These are phyloP conservation scores for Microcyclosporella mali DNA, from an alignment of 2,329 filamentous ascomycete species.

Conservation along the genomic window DNA sequence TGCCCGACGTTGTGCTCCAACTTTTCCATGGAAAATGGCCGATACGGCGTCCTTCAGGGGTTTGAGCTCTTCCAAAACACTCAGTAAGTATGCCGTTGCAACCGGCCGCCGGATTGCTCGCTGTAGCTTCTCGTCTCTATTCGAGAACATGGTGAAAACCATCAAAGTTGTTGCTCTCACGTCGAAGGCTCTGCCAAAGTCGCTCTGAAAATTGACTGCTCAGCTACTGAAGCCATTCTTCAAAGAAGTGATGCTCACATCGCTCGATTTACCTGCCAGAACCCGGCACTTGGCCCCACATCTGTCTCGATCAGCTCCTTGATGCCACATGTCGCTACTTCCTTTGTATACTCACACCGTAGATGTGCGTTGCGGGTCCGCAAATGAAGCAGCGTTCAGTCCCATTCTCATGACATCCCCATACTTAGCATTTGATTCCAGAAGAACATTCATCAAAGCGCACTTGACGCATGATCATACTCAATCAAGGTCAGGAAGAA, in stretches of 20 bases:
- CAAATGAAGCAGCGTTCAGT: conserved; percentile 67
- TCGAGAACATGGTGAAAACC: conserved; percentile 32
- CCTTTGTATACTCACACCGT: conserved; percentile 9
- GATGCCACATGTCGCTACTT: no score
- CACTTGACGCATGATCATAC: conserved; percentile 59
- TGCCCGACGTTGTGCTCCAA: conserved; percentile 12
- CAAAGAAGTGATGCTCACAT: no score
- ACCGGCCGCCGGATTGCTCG: conserved; percentile 32
- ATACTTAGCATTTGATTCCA: conserved; percentile 56
- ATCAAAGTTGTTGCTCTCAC: conserved; percentile 16
- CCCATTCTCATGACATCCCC: conserved; percentile 68
- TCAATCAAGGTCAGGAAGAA: conserved; percentile 42
- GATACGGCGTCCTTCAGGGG: conserved; percentile 23
- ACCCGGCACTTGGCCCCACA: conserved; percentile 51
- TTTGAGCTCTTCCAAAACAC: conserved; percentile 21
- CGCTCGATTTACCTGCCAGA: conserved; percentile 6
- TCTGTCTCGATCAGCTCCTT: no score
- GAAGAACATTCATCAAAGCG: conserved; percentile 54
- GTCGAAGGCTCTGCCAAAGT: conserved; percentile 19
- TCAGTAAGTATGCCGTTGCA: conserved; percentile 20
- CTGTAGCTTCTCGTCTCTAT: conserved; percentile 38
- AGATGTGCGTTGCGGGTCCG: conserved; percentile 61
- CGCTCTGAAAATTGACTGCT: neutral
- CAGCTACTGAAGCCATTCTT: neutral
- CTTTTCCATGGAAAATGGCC: conserved; percentile 16